phyloP scores from a whole-genome alignment of 2,329 filamentous ascomycete genomes.

The Stagonosporopsis rhizophila region DNA sequence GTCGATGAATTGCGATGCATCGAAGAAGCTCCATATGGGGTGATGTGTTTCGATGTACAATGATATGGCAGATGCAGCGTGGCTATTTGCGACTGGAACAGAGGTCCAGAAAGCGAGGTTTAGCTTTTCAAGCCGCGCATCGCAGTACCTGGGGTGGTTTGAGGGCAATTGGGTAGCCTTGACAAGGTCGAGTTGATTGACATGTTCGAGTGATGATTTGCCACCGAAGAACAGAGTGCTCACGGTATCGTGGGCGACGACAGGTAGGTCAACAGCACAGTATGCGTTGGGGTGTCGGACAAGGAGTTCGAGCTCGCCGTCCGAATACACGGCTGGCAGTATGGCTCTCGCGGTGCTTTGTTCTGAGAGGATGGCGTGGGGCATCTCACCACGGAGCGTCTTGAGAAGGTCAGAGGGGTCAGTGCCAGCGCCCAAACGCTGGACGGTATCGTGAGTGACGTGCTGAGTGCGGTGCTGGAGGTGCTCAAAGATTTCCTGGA shows the following conservation, averaged over 20 bases:
- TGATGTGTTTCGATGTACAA: slow-evolving; percentile 23
- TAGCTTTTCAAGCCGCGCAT: slow-evolving; percentile 17
- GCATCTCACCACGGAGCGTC: slow-evolving; percentile 12
- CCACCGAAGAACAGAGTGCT: slow-evolving; percentile 11
- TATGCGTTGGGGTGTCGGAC: slow-evolving; percentile 20
- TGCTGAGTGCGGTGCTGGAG: slow-evolving; percentile 14
- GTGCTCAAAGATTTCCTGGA: slow-evolving; percentile 17
- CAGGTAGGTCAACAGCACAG: slow-evolving; percentile 14
- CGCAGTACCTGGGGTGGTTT: slow-evolving; percentile 12
- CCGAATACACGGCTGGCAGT: slow-evolving; percentile 17
- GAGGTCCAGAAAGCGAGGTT: slow-evolving; percentile 22
- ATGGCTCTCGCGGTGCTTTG: slow-evolving; percentile 18
- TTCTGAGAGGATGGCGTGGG: slow-evolving; percentile 8
- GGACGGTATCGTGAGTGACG: slow-evolving; percentile 14
- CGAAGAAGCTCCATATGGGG: slow-evolving; percentile 21
- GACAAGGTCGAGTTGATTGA: slow-evolving; percentile 1
- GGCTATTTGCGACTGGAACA: slow-evolving; percentile 8
- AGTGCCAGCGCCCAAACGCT: slow-evolving; percentile 14
- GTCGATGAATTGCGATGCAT: slow-evolving; percentile 17
- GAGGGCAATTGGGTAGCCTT: slow-evolving; percentile 1
- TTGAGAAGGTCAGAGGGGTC: slow-evolving; percentile 17
- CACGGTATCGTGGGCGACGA: slow-evolving; percentile 6
- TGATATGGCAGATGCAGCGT: slow-evolving; percentile 20
- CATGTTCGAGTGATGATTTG: slow-evolving; percentile 2
- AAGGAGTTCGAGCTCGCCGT: slow-evolving; percentile 21